Evolutionary conservation across 2,329 filamentous ascomycete genomes (phyloP).

Genomic region (Metarhizium anisopliae): DNA sequence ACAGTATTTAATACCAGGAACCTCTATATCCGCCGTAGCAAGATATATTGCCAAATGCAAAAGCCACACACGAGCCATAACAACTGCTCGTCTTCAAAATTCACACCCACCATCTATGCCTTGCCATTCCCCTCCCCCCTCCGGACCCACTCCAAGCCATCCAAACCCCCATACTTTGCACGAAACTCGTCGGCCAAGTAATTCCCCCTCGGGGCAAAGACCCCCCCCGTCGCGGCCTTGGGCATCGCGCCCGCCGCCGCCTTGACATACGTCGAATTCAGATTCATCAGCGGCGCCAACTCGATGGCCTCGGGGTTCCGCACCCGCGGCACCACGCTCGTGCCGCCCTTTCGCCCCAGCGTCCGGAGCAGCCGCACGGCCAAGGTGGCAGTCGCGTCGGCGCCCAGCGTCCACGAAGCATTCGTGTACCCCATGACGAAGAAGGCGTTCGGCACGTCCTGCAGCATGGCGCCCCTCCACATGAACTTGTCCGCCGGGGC

Average conservation of each 20-base stretch:
- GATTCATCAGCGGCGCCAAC: background rate
- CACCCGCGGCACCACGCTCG: background rate
- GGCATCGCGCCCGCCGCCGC: background rate
- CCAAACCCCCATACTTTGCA: background rate
- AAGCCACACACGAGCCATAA: no score
- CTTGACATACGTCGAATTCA: background rate
- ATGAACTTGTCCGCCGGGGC: constrained; percentile 35
- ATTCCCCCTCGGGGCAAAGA: background rate
- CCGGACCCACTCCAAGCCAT: background rate
- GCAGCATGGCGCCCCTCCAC: constrained; percentile 53
- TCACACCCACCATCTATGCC: no score
- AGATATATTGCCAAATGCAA: no score
- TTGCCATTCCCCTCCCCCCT: background rate
- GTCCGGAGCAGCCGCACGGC: background rate
- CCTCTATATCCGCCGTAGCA: no score
- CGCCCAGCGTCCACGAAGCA: constrained; percentile 52
- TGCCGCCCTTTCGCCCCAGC: background rate
- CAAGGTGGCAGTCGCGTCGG: constrained; percentile 27
- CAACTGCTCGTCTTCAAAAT: no score
- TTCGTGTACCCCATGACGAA: constrained; percentile 52
- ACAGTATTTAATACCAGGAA: no score
- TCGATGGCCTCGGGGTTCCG: background rate
- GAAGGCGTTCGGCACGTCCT: constrained; percentile 50
- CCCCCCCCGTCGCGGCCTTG: background rate
- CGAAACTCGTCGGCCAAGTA: constrained; percentile 1